phyloP scores from a whole-genome alignment of 257 asterid species.

The Oldenlandia corymbosa region DNA sequence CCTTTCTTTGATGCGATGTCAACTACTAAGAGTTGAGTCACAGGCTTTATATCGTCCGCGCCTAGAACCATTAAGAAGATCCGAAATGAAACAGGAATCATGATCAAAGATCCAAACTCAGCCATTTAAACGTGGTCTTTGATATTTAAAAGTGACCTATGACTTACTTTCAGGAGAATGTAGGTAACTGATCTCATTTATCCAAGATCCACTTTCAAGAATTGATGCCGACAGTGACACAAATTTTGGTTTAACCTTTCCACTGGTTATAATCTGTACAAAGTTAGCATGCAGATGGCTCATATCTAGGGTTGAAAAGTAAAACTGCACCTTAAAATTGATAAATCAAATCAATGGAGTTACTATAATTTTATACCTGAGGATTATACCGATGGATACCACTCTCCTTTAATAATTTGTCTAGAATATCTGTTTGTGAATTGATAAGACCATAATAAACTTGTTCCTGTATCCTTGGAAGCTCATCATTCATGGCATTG shows the following conservation, averaged over 20 bases:
- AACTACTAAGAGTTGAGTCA: slow-evolving; percentile 89
- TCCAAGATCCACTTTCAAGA: slow-evolving; percentile 53
- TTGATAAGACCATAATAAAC: slow-evolving; percentile 88
- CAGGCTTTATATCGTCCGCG: slow-evolving; percentile 88
- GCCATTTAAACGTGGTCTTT: background rate
- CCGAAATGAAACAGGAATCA: slow-evolving; percentile 19
- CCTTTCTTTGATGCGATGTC: slow-evolving; percentile 74
- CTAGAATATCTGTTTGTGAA: slow-evolving; percentile 84
- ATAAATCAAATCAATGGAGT: background rate
- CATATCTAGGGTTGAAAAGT: background rate
- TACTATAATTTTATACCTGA: slow-evolving; percentile 44
- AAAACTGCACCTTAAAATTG: background rate
- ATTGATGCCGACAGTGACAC: slow-evolving; percentile 62
- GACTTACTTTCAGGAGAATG: slow-evolving; percentile 84
- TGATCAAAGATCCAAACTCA: background rate
- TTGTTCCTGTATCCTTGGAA: slow-evolving; percentile 94
- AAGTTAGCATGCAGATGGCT: slow-evolving; percentile 12
- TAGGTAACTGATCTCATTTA: slow-evolving; percentile 61
- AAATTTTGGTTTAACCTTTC: slow-evolving; percentile 75
- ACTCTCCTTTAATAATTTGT: slow-evolving; percentile 81
- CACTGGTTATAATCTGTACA: slow-evolving; percentile 77
- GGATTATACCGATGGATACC: slow-evolving; percentile 93
- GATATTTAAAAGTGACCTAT: slow-evolving; percentile 12
- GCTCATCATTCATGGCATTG: slow-evolving; percentile 95
- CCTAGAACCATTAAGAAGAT: slow-evolving; percentile 46